phyloP scores from a whole-genome alignment of 2,329 filamentous ascomycete species.

The Colletotrichum gigasporum region DNA sequence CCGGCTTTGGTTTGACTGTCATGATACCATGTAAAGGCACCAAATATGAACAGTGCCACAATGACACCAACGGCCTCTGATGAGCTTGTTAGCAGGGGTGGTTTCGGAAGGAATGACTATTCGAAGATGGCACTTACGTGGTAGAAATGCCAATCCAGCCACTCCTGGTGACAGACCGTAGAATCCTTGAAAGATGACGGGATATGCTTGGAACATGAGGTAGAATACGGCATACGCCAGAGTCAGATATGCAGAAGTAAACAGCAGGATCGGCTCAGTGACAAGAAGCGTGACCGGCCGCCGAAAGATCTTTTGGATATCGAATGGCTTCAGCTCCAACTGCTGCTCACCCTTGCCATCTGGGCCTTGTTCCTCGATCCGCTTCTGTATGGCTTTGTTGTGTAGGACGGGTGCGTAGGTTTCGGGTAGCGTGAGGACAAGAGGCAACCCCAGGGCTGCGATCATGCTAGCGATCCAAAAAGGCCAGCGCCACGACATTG shows the following conservation, averaged over 20 bases:
- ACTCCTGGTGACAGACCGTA: constrained; percentile 57
- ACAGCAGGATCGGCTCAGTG: constrained; percentile 59
- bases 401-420: constrained; percentile 62
- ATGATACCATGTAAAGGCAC: constrained; percentile 40
- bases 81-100: background rate
- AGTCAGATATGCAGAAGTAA: constrained; percentile 58
- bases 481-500: constrained; percentile 51
- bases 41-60: constrained; percentile 35
- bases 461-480: constrained; percentile 50
- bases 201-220: constrained; percentile 61
- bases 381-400: constrained; percentile 54
- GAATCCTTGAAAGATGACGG: constrained; percentile 55
- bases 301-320: constrained; percentile 56
- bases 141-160: constrained; percentile 57
- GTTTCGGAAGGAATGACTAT: background rate
- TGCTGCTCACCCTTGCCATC: constrained; percentile 46
- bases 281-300: constrained; percentile 59
- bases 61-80: constrained; percentile 36
- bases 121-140: constrained; percentile 56
- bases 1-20: constrained; percentile 37
- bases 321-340: constrained; percentile 44
- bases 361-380: constrained; percentile 57
- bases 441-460: constrained; percentile 39
- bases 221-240: constrained; percentile 62
- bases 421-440: constrained; percentile 51